Conservation (phyloP, 2,329 filamentous ascomycete species). For the Graphiopsis chlorocephala region DNA sequence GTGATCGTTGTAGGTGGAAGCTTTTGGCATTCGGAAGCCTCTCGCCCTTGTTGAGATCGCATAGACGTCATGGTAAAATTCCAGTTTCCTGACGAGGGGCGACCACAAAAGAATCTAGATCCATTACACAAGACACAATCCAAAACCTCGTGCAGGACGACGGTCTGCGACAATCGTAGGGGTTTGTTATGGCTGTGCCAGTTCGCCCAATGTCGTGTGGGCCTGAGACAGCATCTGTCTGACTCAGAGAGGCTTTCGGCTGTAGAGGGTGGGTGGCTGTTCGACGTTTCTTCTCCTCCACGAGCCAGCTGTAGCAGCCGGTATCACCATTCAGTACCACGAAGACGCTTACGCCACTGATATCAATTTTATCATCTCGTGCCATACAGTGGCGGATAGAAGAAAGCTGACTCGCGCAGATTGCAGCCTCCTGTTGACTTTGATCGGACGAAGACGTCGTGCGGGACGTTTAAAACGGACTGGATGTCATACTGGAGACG, state of each 20-base stretch:
- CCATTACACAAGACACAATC: too few relatives aligned
- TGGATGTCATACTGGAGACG: background rate
- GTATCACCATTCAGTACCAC: background rate
- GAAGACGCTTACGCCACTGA: background rate
- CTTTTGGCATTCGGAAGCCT: too few relatives aligned
- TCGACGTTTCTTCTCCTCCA: background rate
- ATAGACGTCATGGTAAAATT: too few relatives aligned
- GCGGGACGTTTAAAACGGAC: background rate
- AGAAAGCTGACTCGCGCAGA: background rate
- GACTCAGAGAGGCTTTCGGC: background rate
- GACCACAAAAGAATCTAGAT: too few relatives aligned
- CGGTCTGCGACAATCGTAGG: background rate
- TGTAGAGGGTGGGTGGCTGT: background rate
- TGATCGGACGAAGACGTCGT: background rate
- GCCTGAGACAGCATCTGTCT: background rate
- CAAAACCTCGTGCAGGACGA: background rate
- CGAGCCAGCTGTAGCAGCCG: background rate
- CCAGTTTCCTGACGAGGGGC: too few relatives aligned
- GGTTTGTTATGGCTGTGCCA: background rate
- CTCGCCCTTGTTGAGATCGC: background rate
- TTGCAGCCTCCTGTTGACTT: background rate
- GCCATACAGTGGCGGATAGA: background rate
- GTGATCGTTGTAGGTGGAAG: too few relatives aligned
- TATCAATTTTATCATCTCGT: background rate
- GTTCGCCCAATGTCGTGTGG: background rate